phyloP scores from a whole-genome alignment of 495 filamentous ascomycete genomes.

The Chaetomidium leptoderma region DNA sequence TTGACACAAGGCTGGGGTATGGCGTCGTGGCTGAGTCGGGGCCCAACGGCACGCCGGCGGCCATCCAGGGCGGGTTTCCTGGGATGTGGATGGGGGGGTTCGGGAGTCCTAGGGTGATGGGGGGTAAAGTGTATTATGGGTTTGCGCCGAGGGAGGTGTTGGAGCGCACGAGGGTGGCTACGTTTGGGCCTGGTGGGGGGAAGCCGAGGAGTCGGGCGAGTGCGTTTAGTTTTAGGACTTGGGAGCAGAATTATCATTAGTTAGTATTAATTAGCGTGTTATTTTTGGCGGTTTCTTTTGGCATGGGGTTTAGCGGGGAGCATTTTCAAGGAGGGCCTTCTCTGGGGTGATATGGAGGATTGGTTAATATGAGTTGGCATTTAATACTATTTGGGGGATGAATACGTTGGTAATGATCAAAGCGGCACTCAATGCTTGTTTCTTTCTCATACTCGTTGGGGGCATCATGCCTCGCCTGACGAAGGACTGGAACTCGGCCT shows the following conservation, averaged over 20 bases:
- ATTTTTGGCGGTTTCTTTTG: background rate
- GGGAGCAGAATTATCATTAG: conserved; percentile 11
- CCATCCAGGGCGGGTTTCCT: background rate
- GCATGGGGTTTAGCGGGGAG: background rate
- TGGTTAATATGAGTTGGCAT: no score
- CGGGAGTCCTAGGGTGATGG: background rate
- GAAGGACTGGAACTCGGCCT: no score
- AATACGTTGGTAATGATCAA: no score
- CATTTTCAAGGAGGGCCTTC: background rate
- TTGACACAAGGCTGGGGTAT: conserved; percentile 21
- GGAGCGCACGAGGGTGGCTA: conserved; percentile 15
- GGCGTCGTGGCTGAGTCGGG: conserved; percentile 20
- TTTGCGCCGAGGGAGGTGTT: conserved; percentile 26
- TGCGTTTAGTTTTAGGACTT: conserved; percentile 18
- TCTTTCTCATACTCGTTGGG: no score
- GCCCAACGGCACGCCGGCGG: conserved; percentile 12
- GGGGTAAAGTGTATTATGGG: conserved; percentile 24
- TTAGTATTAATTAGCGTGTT: background rate
- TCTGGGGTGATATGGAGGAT: no score
- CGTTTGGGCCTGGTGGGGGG: conserved; percentile 18
- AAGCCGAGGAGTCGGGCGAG: conserved; percentile 10
- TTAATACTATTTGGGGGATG: no score
- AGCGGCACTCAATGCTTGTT: no score
- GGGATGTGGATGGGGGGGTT: conserved; percentile 3
- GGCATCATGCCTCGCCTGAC: no score